Percentiles rank a stretch among this genome's conserved stretches.
These are phyloP conservation scores for Mortierella sp. DNA, from an alignment of 371 early-diverging fungal species.

Conservation along the genomic window DNA sequence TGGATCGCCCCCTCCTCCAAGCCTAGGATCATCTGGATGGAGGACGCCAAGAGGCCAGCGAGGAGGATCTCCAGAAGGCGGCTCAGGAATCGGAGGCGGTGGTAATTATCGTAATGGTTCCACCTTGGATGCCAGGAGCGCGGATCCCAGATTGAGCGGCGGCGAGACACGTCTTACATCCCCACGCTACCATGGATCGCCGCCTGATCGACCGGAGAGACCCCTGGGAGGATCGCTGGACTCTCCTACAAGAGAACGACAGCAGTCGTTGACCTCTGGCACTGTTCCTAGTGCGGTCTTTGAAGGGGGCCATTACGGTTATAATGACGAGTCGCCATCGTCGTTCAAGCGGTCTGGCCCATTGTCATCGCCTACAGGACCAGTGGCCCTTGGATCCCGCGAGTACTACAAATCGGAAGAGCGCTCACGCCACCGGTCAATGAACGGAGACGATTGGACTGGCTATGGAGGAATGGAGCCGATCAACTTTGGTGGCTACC, in stretches of 20 bases:
- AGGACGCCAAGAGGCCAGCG: conserved; percentile 35
- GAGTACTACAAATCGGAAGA: conserved; percentile 51
- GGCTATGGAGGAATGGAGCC: conserved; percentile 36
- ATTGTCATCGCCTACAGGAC: conserved; percentile 40
- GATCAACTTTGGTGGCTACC: conserved; percentile 42
- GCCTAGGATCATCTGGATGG: conserved; percentile 29
- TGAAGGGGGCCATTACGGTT: conserved; percentile 26
- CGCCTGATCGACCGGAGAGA: conserved; percentile 24
- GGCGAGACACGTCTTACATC: conserved; percentile 30
- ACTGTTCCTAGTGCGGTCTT: conserved; percentile 18
- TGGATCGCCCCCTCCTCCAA: conserved; percentile 28
- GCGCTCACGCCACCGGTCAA: conserved; percentile 37
- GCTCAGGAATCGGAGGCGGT: conserved; percentile 1
- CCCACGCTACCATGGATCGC: conserved; percentile 37
- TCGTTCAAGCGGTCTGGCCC: conserved; percentile 37
- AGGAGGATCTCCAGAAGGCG: conserved; percentile 19
- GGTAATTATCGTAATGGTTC: conserved; percentile 21
- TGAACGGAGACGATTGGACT: conserved; percentile 41
- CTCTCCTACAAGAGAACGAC: conserved; percentile 44
- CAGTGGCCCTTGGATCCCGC: conserved; percentile 19
- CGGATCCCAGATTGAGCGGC: conserved; percentile 8
- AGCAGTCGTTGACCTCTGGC: conserved; percentile 40
- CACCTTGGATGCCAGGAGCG: conserved; percentile 8
- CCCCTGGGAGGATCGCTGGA: conserved; percentile 6
- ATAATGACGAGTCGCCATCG: conserved; percentile 19